These are phyloP conservation scores for Sporothrix mexicana DNA, from an alignment of 2,329 filamentous ascomycete genomes.

Conservation along the genomic window DNA sequence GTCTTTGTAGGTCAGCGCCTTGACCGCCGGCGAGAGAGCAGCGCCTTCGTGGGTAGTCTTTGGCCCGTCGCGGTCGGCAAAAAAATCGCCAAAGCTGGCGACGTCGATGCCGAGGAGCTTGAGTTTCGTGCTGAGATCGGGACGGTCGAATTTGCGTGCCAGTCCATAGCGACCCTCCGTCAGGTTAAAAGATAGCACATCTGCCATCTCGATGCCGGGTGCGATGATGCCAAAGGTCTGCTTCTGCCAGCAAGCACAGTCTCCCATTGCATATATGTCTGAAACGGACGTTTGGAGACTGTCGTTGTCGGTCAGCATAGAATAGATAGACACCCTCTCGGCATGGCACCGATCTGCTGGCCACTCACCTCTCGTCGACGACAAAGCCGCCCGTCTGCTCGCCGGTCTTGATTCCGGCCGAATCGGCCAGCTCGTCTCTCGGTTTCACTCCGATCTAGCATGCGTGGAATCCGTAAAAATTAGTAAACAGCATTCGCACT, in stretches of 20 bases:
- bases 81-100: conserved; percentile 92
- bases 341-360: no score
- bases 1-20: conserved; percentile 85
- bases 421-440: conserved; percentile 75
- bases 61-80: conserved; percentile 84
- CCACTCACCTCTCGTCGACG: conserved; percentile 15
- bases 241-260: conserved; percentile 87
- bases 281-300: conserved; percentile 69
- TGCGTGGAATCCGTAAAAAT: no score
- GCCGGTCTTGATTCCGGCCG: conserved; percentile 63
- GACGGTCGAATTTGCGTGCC: conserved; percentile 74
- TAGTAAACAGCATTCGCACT: no score
- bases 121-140: conserved; percentile 88
- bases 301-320: conserved; percentile 49
- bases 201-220: conserved; percentile 90
- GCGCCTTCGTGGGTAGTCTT: conserved; percentile 65
- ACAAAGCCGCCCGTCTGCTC: conserved; percentile 24
- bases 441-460: conserved; percentile 74
- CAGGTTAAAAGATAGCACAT: conserved; percentile 88
- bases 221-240: conserved; percentile 89
- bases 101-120: conserved; percentile 91
- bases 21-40: conserved; percentile 61
- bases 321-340: neutral
- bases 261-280: conserved; percentile 85
- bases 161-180: conserved; percentile 64